These are phyloP conservation scores for Sanghuangporus weigelae DNA, from an alignment of 1,284 basidiomycete genomes.

Conservation along the genomic window DNA sequence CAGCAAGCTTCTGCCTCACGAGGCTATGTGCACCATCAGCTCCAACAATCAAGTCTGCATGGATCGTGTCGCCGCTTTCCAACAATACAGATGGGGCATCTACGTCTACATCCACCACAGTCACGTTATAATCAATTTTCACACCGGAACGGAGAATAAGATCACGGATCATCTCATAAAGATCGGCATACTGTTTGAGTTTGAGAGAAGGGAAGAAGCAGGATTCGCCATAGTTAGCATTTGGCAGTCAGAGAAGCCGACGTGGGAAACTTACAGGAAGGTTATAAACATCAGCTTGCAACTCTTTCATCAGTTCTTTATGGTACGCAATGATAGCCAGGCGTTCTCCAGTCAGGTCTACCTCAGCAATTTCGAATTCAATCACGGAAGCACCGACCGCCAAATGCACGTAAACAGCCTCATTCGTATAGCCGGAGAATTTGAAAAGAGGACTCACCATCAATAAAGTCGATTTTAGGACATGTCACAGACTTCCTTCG, in stretches of 20 bases:
- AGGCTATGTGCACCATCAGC: conserved; percentile 50
- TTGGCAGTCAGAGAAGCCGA: not conserved
- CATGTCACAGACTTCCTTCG: conserved; percentile 5
- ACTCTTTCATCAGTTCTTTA: conserved; percentile 14
- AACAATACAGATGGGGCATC: conserved; percentile 32
- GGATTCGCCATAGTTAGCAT: not conserved
- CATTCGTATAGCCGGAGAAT: not conserved
- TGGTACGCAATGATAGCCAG: conserved; percentile 8
- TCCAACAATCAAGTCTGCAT: conserved; percentile 59
- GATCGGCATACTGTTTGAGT: conserved; percentile 37
- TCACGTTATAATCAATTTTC: conserved; percentile 33
- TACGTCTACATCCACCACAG: conserved; percentile 33
- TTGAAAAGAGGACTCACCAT: not conserved
- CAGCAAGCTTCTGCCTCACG: conserved; percentile 27
- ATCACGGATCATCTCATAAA: conserved; percentile 40
- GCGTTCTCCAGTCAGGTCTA: conserved; percentile 7
- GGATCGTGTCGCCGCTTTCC: conserved; percentile 39
- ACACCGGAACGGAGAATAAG: conserved; percentile 41
- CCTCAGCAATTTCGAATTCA: not conserved
- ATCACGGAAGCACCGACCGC: not conserved
- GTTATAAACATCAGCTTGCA: conserved; percentile 10
- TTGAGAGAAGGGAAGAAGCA: not conserved
- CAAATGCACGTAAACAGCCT: not conserved
- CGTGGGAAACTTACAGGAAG: conserved; percentile 7
- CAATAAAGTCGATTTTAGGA: conserved; percentile 4